Evolutionary conservation across 2,329 filamentous ascomycete species (phyloP).

Genomic region (Exophiala spinifera): DNA sequence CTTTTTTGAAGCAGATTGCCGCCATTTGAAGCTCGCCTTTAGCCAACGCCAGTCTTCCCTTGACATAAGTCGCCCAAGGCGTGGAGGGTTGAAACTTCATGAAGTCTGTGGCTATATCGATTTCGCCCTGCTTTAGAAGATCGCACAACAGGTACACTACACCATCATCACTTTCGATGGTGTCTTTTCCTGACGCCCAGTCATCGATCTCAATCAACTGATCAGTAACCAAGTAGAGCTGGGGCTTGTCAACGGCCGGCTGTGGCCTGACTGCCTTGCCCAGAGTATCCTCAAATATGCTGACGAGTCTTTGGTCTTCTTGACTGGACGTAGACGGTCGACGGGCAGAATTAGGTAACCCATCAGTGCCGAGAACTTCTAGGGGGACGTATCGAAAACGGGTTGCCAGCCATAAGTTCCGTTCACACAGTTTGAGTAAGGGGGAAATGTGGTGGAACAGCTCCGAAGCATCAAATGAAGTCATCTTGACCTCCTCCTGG

Average conservation of each 20-base stretch:
- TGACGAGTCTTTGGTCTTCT: conserved; percentile 33
- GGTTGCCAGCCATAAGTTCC: conserved; percentile 62
- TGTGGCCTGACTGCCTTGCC: conserved; percentile 44
- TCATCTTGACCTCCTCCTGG: conserved; percentile 60
- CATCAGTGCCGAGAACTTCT: conserved; percentile 24
- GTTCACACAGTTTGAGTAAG: conserved; percentile 69
- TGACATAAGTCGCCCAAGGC: conserved; percentile 70
- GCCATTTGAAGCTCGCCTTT: conserved; percentile 72
- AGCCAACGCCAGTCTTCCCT: conserved; percentile 73
- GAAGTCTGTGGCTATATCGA: conserved; percentile 64
- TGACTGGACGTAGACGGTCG: conserved; percentile 29
- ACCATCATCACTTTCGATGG: conserved; percentile 54
- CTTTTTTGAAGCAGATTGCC: conserved; percentile 73
- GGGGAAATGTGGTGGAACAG: conserved; percentile 63
- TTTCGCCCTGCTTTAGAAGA: conserved; percentile 65
- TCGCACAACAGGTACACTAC: conserved; percentile 67
- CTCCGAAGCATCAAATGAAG: conserved; percentile 61
- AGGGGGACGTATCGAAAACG: conserved; percentile 38
- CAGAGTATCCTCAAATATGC: conserved; percentile 45
- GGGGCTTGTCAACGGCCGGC: conserved; percentile 38
- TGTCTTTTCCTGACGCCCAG: conserved; percentile 47
- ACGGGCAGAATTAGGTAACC: conserved; percentile 30
- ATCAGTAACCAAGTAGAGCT: conserved; percentile 43
- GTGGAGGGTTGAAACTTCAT: conserved; percentile 60
- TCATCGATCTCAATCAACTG: conserved; percentile 45